Evolutionary conservation across 345 rosid genomes (phyloP).

Genomic region (Citrus sp.): DNA sequence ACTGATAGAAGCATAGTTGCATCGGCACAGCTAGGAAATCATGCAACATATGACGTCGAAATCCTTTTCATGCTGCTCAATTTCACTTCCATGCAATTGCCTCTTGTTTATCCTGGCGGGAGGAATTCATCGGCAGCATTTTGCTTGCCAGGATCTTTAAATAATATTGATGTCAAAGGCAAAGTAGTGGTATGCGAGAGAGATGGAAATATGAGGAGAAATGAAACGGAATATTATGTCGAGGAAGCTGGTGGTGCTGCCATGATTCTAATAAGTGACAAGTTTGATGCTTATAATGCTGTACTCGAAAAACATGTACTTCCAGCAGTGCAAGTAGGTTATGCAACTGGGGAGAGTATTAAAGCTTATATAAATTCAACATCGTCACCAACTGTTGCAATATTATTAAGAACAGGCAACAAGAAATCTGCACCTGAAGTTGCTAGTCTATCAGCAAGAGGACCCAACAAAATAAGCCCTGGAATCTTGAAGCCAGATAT

Average conservation of each 20-base stretch:
- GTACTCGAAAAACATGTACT: constrained; percentile 41
- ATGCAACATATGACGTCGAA: constrained; percentile 37
- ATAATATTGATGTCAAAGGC: constrained; percentile 26
- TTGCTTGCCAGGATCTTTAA: constrained; percentile 30
- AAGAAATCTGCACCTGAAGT: constrained; percentile 34
- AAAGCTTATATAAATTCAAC: constrained; percentile 29
- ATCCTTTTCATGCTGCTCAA: constrained; percentile 36
- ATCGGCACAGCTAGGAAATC: constrained; percentile 38
- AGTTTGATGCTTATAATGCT: constrained; percentile 26
- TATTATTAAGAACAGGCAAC: not conserved
- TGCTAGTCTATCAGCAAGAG: constrained; percentile 43
- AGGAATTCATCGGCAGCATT: constrained; percentile 17
- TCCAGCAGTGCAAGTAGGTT: constrained; percentile 40
- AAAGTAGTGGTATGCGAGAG: constrained; percentile 44
- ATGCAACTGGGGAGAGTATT: constrained; percentile 24
- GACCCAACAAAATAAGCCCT: constrained; percentile 29
- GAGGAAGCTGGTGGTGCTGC: constrained; percentile 44
- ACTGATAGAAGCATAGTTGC: constrained; percentile 46
- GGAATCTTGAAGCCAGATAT: constrained; percentile 23
- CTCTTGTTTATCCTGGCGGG: constrained; percentile 40
- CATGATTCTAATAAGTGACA: constrained; percentile 40
- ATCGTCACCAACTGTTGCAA: no score
- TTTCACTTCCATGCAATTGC: constrained; percentile 29
- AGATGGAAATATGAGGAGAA: constrained; percentile 24
- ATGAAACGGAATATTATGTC: constrained; percentile 37